phyloP scores from a whole-genome alignment of 495 filamentous ascomycete species.

The Neurospora pannonica region DNA sequence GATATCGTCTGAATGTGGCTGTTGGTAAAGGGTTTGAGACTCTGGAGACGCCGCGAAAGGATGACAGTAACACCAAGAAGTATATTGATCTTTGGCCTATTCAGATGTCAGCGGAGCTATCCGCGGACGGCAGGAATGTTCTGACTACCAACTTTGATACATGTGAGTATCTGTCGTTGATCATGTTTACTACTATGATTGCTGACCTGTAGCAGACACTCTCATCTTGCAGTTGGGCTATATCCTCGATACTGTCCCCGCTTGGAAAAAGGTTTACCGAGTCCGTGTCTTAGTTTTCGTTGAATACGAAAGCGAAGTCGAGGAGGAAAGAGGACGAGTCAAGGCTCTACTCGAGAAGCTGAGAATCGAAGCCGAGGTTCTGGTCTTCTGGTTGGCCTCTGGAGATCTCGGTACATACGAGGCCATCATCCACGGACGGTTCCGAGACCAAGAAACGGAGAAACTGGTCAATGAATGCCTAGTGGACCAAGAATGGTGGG shows the following conservation, averaged over 20 bases:
- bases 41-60: slow-evolving; percentile 56
- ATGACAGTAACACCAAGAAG: slow-evolving; percentile 53
- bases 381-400: slow-evolving; percentile 74
- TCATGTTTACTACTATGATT: too few relatives aligned
- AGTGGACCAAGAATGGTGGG: slow-evolving; percentile 73
- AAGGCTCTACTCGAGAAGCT: slow-evolving; percentile 69
- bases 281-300: slow-evolving; percentile 78
- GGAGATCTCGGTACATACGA: slow-evolving; percentile 67
- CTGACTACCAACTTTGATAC: slow-evolving; percentile 88
- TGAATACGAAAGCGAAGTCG: slow-evolving; percentile 78
- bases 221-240: slow-evolving; percentile 79
- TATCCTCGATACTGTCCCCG: slow-evolving; percentile 72
- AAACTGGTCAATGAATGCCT: slow-evolving; percentile 49
- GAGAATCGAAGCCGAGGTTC: slow-evolving; percentile 67
- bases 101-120: slow-evolving; percentile 70
- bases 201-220: slow-evolving; percentile 48
- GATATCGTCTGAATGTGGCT: slow-evolving; percentile 76
- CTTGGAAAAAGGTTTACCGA: slow-evolving; percentile 69
- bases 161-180: too few relatives aligned
- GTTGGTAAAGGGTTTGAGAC: slow-evolving; percentile 74
- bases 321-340: slow-evolving; percentile 66
- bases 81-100: slow-evolving; percentile 89
- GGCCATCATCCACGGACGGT: slow-evolving; percentile 61
- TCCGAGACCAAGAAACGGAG: slow-evolving; percentile 34
- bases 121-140: slow-evolving; percentile 55